These are phyloP conservation scores for Globisporangium nodosum DNA, from an alignment of 352 stramenopile genomes.

Conservation along the genomic window DNA sequence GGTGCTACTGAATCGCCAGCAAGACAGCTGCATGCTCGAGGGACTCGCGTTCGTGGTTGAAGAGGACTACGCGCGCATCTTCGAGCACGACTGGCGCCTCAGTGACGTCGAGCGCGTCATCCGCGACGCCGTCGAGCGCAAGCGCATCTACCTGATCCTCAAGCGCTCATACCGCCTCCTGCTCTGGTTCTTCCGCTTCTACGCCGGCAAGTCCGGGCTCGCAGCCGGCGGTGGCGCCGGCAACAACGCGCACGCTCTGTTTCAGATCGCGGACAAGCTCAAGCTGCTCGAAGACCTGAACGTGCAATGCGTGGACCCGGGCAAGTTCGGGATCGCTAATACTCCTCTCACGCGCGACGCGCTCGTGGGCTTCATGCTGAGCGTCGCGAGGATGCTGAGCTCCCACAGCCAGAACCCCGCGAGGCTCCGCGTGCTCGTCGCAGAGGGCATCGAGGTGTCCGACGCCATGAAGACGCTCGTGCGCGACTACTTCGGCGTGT, in stretches of 20 bases:
- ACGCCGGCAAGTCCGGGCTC: constrained; percentile 28
- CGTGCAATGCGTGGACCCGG: constrained; percentile 38
- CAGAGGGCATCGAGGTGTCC: constrained; percentile 59
- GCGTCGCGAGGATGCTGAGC: constrained; percentile 39
- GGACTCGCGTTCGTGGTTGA: constrained; percentile 21
- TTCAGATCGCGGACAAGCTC: constrained; percentile 42
- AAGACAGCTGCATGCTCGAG: constrained; percentile 24
- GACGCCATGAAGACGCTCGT: constrained; percentile 43
- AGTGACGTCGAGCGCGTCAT: constrained; percentile 51
- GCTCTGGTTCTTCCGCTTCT: constrained; percentile 60
- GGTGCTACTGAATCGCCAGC: background rate
- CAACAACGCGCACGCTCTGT: constrained; percentile 17
- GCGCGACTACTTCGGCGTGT: constrained; percentile 44
- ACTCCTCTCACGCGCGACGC: constrained; percentile 37
- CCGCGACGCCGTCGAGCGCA: constrained; percentile 58
- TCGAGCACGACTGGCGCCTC: constrained; percentile 44
- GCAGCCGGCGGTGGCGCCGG: constrained; percentile 5
- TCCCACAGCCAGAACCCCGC: constrained; percentile 30
- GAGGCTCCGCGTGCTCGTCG: constrained; percentile 28
- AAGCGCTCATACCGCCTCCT: constrained; percentile 47
- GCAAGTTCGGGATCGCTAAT: constrained; percentile 42
- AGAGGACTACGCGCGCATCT: constrained; percentile 36
- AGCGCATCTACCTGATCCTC: constrained; percentile 41
- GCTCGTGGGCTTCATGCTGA: constrained; percentile 43
- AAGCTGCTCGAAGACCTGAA: constrained; percentile 60